Conservation (phyloP, 257 asterid genomes). For the Ocimum tenuiflorum region DNA sequence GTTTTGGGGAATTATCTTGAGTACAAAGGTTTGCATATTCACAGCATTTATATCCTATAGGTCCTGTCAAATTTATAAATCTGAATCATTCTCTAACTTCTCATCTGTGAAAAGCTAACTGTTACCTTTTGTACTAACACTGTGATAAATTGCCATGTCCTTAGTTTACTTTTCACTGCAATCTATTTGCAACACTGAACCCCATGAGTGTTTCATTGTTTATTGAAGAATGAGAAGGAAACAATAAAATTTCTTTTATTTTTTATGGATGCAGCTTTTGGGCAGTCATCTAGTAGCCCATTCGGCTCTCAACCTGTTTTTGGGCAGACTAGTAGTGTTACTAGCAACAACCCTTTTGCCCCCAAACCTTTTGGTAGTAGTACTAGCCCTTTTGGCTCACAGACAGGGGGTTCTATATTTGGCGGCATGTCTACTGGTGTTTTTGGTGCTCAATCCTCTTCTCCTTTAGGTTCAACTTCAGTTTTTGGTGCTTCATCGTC, state of each 20-base stretch:
- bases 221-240: neutral
- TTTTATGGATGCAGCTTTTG: constrained; percentile 56
- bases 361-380: constrained; percentile 81
- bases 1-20: neutral
- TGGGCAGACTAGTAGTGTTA: constrained; percentile 73
- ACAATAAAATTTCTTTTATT: neutral
- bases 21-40: neutral
- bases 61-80: neutral
- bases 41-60: neutral
- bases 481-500: constrained; percentile 87
- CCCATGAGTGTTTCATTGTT: neutral
- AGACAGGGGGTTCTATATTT: constrained; percentile 75
- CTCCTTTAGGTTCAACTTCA: constrained; percentile 77
- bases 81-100: neutral
- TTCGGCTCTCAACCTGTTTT: constrained; percentile 86
- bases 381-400: constrained; percentile 79
- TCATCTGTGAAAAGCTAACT: neutral
- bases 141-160: neutral
- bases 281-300: constrained; percentile 89
- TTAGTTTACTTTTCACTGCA: neutral
- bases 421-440: constrained; percentile 92
- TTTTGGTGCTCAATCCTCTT: constrained; percentile 78
- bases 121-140: neutral
- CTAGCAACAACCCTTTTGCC: constrained; percentile 87
- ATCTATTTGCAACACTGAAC: neutral